Percentiles rank a stretch among this genome's conserved stretches.
These are phyloP conservation scores for Davidsoniella neocaledoniae DNA, from an alignment of 2,329 filamentous ascomycete genomes.

Conservation along the genomic window DNA sequence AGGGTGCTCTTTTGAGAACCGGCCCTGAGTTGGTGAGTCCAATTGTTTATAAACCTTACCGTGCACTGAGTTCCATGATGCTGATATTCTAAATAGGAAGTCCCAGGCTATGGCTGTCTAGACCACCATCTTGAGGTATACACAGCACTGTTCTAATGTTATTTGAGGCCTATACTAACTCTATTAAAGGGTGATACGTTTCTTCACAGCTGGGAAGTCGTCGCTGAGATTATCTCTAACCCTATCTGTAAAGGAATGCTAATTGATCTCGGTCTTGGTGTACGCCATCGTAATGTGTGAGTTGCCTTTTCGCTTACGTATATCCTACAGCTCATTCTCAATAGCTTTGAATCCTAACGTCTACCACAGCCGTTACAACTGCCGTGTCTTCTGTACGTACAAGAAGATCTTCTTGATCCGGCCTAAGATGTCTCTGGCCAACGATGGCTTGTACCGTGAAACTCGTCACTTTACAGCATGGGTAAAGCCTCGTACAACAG, in stretches of 20 bases:
- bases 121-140: conserved; percentile 20
- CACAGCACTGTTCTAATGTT: not conserved
- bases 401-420: conserved; percentile 15
- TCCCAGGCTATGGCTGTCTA: conserved; percentile 20
- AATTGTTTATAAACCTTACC: not conserved
- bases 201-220: conserved; percentile 19
- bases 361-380: conserved; percentile 23
- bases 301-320: not conserved
- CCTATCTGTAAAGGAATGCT: conserved; percentile 18
- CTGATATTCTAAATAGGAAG: conserved; percentile 16
- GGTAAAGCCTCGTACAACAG: conserved; percentile 20
- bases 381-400: conserved; percentile 21
- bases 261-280: conserved; percentile 20
- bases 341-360: conserved; percentile 3
- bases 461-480: conserved; percentile 26
- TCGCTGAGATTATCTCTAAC: conserved; percentile 20
- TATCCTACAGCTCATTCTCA: not conserved
- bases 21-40: conserved; percentile 27
- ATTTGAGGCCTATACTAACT: not conserved
- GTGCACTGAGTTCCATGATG: not conserved
- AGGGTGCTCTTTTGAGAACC: conserved; percentile 44
- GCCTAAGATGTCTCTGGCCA: conserved; percentile 20
- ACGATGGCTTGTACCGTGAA: conserved; percentile 24
- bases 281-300: conserved; percentile 11
- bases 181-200: conserved; percentile 18